Conservation (phyloP, 2,329 filamentous ascomycete genomes). For the Penicillium hesseltinei region DNA sequence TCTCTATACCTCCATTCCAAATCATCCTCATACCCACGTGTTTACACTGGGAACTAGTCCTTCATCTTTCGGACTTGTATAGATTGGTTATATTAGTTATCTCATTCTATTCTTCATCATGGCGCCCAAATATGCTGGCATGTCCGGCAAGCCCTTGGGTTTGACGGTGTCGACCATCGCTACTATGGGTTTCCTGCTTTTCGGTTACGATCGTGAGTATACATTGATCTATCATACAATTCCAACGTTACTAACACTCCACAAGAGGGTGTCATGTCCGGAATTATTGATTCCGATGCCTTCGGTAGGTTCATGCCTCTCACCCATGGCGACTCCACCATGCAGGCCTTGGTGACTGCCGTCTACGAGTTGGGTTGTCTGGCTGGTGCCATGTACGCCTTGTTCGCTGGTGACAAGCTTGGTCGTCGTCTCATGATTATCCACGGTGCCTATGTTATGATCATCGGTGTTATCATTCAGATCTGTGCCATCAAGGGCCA, state of each 20-base stretch:
- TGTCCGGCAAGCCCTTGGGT: constrained; percentile 58
- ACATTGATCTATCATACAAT: not conserved
- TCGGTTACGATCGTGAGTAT: constrained; percentile 55
- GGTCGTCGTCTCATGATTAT: constrained; percentile 52
- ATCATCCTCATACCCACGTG: constrained; percentile 1
- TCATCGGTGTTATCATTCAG: constrained; percentile 42
- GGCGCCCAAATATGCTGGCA: constrained; percentile 57
- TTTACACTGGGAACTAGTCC: constrained; percentile 1
- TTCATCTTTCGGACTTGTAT: not conserved
- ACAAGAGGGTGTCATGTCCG: constrained; percentile 42
- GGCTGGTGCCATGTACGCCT: constrained; percentile 37
- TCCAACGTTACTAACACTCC: not conserved
- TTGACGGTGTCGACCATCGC: constrained; percentile 61
- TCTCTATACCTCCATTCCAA: constrained; percentile 10
- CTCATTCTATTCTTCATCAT: constrained; percentile 35
- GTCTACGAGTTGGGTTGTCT: constrained; percentile 39
- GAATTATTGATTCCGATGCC: constrained; percentile 35
- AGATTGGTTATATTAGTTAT: not conserved
- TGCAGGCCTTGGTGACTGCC: constrained; percentile 35
- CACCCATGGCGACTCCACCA: constrained; percentile 39
- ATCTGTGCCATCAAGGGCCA: constrained; percentile 32
- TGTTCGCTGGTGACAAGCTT: constrained; percentile 36
- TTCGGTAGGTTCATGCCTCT: constrained; percentile 38
- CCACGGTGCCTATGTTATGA: constrained; percentile 55
- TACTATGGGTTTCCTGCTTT: constrained; percentile 63